A percentile compares a stretch with the other conserved stretches of the same genome.
These are phyloP conservation scores for Laetiporus sulphureus DNA, from an alignment of 1,284 basidiomycete species.

Conservation along the genomic window DNA sequence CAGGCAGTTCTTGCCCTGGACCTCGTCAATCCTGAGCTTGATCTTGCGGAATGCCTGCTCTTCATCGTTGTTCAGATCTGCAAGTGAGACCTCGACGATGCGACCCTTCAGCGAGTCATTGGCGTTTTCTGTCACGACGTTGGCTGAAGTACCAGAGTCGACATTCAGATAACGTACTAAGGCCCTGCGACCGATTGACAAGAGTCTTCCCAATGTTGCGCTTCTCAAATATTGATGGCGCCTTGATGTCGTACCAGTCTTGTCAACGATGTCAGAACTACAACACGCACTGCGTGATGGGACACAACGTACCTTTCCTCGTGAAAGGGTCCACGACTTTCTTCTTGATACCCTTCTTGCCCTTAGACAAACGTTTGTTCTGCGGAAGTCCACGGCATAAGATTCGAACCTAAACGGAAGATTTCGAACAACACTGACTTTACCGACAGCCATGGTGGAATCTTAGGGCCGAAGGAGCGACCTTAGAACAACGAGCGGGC, in stretches of 20 bases:
- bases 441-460: constrained; percentile 88
- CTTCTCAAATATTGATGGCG: constrained; percentile 96
- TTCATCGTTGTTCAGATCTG: constrained; percentile 99
- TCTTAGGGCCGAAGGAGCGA: constrained; percentile 34
- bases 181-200: constrained; percentile 96
- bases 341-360: constrained; percentile 99
- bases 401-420: background rate
- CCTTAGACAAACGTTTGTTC: constrained; percentile 99
- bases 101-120: constrained; percentile 98
- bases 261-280: background rate
- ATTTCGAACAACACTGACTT: constrained; percentile 41
- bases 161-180: constrained; percentile 62
- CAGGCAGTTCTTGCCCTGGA: constrained; percentile 98
- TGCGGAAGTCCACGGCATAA: constrained; percentile 25
- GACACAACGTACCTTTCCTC: constrained; percentile 73
- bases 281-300: background rate
- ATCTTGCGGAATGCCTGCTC: constrained; percentile 99
- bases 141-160: constrained; percentile 7
- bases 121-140: constrained; percentile 75
- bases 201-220: constrained; percentile 98
- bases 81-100: constrained; percentile 94
- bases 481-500: too few species aligned
- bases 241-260: constrained; percentile 99
- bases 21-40: constrained; percentile 95
- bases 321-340: constrained; percentile 99